These are phyloP conservation scores for Diaporthe sp. DNA, from an alignment of 2,329 filamentous ascomycete species.

Conservation along the genomic window DNA sequence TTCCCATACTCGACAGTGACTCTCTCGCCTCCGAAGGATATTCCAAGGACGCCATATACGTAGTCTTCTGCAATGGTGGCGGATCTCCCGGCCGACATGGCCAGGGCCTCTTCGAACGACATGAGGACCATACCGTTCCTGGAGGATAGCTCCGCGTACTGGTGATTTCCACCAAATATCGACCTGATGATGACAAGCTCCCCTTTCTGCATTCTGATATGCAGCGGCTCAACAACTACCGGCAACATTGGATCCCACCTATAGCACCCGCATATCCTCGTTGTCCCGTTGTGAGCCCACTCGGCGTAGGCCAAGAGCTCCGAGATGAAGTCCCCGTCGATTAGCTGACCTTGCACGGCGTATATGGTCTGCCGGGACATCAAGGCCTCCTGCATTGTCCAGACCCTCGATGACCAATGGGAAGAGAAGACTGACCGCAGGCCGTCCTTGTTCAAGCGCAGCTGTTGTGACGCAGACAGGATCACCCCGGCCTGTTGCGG, in stretches of 20 bases:
- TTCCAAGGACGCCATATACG: not conserved
- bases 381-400: slow-evolving; percentile 9
- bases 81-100: not conserved
- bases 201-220: not conserved
- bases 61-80: not conserved
- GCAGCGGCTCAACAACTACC: not conserved
- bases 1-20: not conserved
- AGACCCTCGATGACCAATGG: not conserved
- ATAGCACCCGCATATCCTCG: not conserved
- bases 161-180: not conserved
- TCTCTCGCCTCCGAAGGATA: not conserved
- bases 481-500: slow-evolving; percentile 3
- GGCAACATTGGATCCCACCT: not conserved
- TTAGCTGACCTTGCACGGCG: not conserved
- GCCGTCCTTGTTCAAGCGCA: not conserved
- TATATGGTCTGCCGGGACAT: slow-evolving; percentile 1
- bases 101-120: slow-evolving; percentile 1
- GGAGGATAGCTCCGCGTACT: not conserved
- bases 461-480: not conserved
- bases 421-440: not conserved
- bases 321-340: not conserved
- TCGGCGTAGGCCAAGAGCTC: not conserved
- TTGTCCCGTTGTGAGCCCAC: not conserved
- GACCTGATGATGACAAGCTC: not conserved
- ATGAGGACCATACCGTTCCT: not conserved